Conservation (phyloP, 2,329 filamentous ascomycete genomes). For the Sporothrix pseudoabietina region DNA sequence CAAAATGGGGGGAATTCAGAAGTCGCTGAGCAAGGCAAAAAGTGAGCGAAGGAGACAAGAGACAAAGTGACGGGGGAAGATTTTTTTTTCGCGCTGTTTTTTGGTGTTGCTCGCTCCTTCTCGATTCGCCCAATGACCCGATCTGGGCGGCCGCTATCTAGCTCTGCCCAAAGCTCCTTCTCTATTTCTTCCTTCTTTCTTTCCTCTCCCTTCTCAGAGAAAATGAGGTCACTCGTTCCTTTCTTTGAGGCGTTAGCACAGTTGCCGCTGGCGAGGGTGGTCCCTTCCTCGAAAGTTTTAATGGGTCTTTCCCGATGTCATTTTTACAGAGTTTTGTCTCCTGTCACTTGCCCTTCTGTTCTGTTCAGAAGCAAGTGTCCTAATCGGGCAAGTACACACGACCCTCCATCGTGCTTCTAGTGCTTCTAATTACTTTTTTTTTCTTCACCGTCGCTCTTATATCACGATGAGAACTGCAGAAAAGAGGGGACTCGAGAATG, state of each 20-base stretch:
- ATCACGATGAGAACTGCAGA: neutral
- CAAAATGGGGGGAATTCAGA: neutral
- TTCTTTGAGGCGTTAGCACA: neutral
- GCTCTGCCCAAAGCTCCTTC: neutral
- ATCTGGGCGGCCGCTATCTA: constrained; percentile 1
- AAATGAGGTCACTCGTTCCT: neutral
- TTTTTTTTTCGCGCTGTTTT: constrained; percentile 15
- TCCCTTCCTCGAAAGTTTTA: neutral
- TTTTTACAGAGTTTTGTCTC: neutral
- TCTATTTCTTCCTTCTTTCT: neutral
- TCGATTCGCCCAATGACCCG: neutral
- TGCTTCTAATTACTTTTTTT: neutral
- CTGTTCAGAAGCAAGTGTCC: neutral
- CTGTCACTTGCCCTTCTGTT: neutral
- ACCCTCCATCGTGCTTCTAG: neutral
- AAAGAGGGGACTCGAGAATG: neutral
- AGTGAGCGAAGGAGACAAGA: neutral
- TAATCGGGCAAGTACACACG: constrained; percentile 28
- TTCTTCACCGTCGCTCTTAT: neutral
- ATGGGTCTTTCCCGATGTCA: neutral
- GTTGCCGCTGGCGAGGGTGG: neutral
- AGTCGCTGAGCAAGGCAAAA: neutral
- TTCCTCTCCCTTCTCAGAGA: neutral
- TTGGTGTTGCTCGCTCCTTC: constrained; percentile 7
- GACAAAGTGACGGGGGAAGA: neutral